Percentiles rank a stretch among this genome's conserved stretches.
phyloP scores from a whole-genome alignment of 2,329 filamentous ascomycete species.

The Polychaeton citri region DNA sequence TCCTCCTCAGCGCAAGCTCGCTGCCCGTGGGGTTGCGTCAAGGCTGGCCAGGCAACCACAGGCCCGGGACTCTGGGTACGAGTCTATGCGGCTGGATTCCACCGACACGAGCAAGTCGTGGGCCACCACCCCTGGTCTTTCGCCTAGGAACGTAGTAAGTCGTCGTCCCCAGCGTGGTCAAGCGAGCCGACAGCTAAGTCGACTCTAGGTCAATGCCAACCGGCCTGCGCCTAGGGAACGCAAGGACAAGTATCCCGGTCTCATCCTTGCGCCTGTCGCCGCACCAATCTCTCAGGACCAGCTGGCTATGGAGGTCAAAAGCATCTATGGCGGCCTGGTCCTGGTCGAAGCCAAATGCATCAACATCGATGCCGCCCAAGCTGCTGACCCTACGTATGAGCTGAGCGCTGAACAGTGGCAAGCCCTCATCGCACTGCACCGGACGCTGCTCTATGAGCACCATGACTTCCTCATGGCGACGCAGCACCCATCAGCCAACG shows the following conservation, averaged over 20 bases:
- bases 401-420: conserved; percentile 65
- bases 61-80: too few species aligned
- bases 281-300: conserved; percentile 58
- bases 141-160: too few species aligned
- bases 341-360: conserved; percentile 85
- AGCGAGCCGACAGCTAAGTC: too few species aligned
- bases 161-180: too few species aligned
- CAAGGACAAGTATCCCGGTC: conserved; percentile 5
- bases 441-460: conserved; percentile 42
- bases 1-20: too few species aligned
- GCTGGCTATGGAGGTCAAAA: conserved; percentile 66
- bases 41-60: too few species aligned
- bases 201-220: too few species aligned
- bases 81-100: too few species aligned
- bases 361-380: conserved; percentile 57
- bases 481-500: conserved; percentile 68
- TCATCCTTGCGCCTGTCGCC: conserved; percentile 13
- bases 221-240: neutral
- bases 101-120: too few species aligned
- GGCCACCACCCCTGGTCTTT: too few species aligned
- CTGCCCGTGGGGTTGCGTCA: too few species aligned
- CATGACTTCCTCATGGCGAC: conserved; percentile 59
- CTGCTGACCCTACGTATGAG: conserved; percentile 37
- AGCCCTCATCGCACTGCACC: conserved; percentile 66
- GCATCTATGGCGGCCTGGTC: conserved; percentile 68